Base-by-base conservation (phyloP, 257 asterid genomes). In the Capsicum chinense region DNA sequence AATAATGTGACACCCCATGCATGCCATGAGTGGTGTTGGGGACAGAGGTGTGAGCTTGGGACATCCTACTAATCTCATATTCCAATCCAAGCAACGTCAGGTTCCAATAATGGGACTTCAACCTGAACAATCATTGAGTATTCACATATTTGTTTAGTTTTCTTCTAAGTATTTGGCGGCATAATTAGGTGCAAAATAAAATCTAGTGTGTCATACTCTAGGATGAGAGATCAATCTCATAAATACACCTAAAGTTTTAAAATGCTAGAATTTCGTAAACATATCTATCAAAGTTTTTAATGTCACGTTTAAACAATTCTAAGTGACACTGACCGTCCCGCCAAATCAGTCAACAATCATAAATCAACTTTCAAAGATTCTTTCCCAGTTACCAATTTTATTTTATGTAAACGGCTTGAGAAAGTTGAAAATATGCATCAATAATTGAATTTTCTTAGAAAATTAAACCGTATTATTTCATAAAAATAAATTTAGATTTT, bases 1-100 rank as follows among this genome's bases (percentile, higher is more conserved):
- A 33, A 33, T 66, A 68, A 37, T 70, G 56, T 50, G 80, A 74
- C 80, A 74, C n/a, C 59, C 19, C 47, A 74, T 76, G 47, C 47
- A 74, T 76, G 47, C 19, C 47, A 74, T 76, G 47, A 73, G 42
- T 21, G 21, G 4, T 50, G 81, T 50, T 74, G 62, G 62, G 62
- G 39, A 52, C 8, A 19, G 13, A 63, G 42, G 39, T 63, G 42
- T 63, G 15, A 9, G 70, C 70, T 63, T 37, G 5, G 35, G 70
- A 21, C 33, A 26, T 26, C 33, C 35, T 57, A 50, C 7, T 44
- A 17, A 71, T 8, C 54, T 11, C 6, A 39, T 68, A 68, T 39
- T 52, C 47, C 47, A 52, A 50, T 50, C 62, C 81, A 74, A 74
- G 60, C 19, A 74, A 74, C 13, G 13, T 7, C 44, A 74, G 44